These are phyloP conservation scores for Epichloe baconii DNA, from an alignment of 2,329 filamentous ascomycete genomes.

Conservation along the genomic window DNA sequence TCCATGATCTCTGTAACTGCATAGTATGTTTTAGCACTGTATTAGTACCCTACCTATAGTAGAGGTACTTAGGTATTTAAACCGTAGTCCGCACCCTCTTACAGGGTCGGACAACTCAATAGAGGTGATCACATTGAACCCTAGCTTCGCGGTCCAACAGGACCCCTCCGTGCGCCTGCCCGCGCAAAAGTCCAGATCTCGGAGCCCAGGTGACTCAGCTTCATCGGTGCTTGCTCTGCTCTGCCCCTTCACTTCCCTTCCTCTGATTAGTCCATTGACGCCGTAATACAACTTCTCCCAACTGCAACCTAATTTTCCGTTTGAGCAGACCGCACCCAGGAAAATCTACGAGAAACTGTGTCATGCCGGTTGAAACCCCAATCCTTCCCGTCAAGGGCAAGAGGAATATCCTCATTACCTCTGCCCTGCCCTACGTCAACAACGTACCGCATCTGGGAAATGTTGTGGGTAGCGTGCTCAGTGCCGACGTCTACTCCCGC, in stretches of 20 bases:
- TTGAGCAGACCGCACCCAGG: neutral
- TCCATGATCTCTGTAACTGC: too few relatives aligned
- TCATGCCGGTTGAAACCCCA: slow-evolving; percentile 14
- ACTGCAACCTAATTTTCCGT: neutral
- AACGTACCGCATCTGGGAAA: slow-evolving; percentile 78
- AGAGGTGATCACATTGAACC: too few relatives aligned
- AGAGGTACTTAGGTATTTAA: too few relatives aligned
- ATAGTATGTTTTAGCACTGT: too few relatives aligned
- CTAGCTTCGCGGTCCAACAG: too few relatives aligned
- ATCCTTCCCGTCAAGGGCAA: slow-evolving; percentile 59
- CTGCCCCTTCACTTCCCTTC: neutral
- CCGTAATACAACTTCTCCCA: neutral
- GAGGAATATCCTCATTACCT: slow-evolving; percentile 81
- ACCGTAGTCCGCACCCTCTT: too few relatives aligned
- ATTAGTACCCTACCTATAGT: too few relatives aligned
- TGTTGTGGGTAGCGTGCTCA: slow-evolving; percentile 75
- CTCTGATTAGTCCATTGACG: neutral
- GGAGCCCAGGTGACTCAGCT: neutral
- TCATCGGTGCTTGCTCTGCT: too few relatives aligned
- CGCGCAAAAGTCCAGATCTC: neutral
- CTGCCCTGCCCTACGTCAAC: slow-evolving; percentile 71
- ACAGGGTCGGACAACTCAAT: too few relatives aligned
- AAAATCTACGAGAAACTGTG: neutral
- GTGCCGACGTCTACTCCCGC: slow-evolving; percentile 73
- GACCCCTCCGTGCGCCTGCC: neutral